A percentile compares a stretch with the other conserved stretches of the same genome.
Conservation (phyloP, 2,329 filamentous ascomycete species). For the Emydomyces testavorans region DNA sequence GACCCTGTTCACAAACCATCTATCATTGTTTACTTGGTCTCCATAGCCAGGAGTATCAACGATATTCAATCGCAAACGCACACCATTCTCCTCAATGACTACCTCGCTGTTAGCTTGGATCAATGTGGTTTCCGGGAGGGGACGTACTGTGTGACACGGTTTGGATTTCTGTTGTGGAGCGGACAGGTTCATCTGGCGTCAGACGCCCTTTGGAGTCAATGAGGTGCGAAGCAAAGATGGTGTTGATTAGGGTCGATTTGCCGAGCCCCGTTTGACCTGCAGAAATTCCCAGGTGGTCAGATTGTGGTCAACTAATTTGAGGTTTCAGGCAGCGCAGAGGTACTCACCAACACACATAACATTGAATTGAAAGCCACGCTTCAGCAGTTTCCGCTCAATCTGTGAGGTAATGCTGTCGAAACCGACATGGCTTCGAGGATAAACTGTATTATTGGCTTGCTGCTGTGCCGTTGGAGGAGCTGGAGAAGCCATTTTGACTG, state of each 20-base stretch:
- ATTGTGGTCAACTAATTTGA: background rate
- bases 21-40: constrained; percentile 98
- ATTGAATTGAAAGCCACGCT: constrained; percentile 99
- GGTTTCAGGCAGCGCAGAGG: background rate
- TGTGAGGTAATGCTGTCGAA: constrained; percentile 99
- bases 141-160: constrained; percentile 72
- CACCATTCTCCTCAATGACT: constrained; percentile 97
- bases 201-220: constrained; percentile 98
- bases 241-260: constrained; percentile 74
- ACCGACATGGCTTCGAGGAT: constrained; percentile 96
- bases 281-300: background rate
- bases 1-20: constrained; percentile 49
- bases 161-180: constrained; percentile 95
- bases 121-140: background rate
- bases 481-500: constrained; percentile 13
- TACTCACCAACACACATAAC: constrained; percentile 95
- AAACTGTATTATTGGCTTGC: constrained; percentile 43
- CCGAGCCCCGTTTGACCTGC: constrained; percentile 94
- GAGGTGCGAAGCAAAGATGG: constrained; percentile 97
- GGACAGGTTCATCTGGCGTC: constrained; percentile 80
- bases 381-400: constrained; percentile 98
- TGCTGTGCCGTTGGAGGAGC: constrained; percentile 30
- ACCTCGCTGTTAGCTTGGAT: constrained; percentile 9
- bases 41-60: constrained; percentile 98
- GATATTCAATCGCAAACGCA: constrained; percentile 94